Percentiles rank a stretch among this genome's conserved stretches.
Conservation (phyloP, 306 rosid species). For the Cucurbita ficifolia region DNA sequence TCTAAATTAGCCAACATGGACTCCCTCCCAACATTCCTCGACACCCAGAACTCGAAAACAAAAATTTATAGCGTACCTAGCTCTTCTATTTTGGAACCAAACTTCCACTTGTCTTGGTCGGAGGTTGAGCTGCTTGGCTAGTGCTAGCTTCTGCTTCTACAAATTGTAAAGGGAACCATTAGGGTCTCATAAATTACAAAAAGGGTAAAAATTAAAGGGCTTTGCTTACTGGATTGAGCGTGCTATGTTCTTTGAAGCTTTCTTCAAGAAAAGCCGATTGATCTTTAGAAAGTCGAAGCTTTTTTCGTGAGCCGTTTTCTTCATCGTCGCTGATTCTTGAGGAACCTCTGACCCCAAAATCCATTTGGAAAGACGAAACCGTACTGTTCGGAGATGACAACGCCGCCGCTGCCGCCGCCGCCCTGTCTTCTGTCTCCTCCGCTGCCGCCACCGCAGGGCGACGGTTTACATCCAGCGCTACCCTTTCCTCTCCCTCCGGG, state of each 20-base stretch:
- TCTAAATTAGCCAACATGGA: no score
- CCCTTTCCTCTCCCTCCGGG: slow-evolving; percentile 29
- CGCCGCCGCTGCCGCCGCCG: slow-evolving; percentile 8
- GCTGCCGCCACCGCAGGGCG: slow-evolving; percentile 17
- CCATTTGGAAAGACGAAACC: slow-evolving; percentile 56
- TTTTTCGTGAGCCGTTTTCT: slow-evolving; percentile 71
- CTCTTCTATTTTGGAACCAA: slow-evolving; percentile 98
- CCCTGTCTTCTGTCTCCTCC: slow-evolving; percentile 44
- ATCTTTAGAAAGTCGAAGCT: slow-evolving; percentile 75
- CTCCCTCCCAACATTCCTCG: no score
- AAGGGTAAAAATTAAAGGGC: no score
- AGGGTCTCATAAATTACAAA: no score
- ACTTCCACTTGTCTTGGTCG: slow-evolving; percentile 99
- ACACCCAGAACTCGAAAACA: neutral
- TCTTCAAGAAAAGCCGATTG: slow-evolving; percentile 92
- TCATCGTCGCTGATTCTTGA: slow-evolving; percentile 79
- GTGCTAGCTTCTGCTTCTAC: slow-evolving; percentile 75
- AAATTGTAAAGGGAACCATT: no score
- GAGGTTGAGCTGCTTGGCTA: slow-evolving; percentile 74
- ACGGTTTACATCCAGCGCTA: slow-evolving; percentile 41
- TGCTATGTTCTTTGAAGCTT: slow-evolving; percentile 83
- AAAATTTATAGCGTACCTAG: slow-evolving; percentile 33
- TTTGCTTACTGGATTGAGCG: slow-evolving; percentile 65
- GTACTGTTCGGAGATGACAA: slow-evolving; percentile 70
- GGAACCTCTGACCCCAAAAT: slow-evolving; percentile 33